Percentiles rank a stretch among this genome's conserved stretches.
Conservation (phyloP, 176 grass and related monocot genomes). For the Carex pumila region DNA sequence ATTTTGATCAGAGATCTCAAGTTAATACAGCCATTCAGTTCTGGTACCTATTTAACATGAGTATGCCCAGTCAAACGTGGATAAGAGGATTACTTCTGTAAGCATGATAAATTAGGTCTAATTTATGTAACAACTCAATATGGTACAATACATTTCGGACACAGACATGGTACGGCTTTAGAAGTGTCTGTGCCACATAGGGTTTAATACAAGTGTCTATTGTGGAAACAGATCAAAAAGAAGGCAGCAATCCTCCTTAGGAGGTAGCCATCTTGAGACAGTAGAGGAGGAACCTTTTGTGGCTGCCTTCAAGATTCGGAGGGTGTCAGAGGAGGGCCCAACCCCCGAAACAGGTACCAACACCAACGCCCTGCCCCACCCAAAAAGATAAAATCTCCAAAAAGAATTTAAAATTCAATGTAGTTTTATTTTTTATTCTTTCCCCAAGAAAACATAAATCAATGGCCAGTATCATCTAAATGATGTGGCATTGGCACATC, state of each 20-base stretch:
- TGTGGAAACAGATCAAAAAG: conserved; percentile 49
- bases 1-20: background rate
- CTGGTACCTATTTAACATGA: background rate
- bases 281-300: conserved; percentile 68
- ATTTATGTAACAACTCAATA: background rate
- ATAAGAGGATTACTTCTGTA: background rate
- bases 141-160: too few relatives aligned
- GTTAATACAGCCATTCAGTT: background rate
- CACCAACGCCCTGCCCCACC: background rate
- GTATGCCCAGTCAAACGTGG: background rate
- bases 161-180: background rate
- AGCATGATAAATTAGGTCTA: background rate
- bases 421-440: conserved; percentile 1
- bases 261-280: conserved; percentile 59
- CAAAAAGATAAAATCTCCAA: background rate
- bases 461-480: background rate
- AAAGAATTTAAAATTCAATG: background rate
- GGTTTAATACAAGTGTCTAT: background rate
- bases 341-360: conserved; percentile 35
- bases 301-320: conserved; percentile 60
- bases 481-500: background rate
- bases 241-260: conserved; percentile 57
- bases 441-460: conserved; percentile 3
- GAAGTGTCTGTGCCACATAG: background rate
- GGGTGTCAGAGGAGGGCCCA: conserved; percentile 38